Conservation (phyloP, 371 early-diverging fungal species). For the Saksenaea vasiformis region DNA sequence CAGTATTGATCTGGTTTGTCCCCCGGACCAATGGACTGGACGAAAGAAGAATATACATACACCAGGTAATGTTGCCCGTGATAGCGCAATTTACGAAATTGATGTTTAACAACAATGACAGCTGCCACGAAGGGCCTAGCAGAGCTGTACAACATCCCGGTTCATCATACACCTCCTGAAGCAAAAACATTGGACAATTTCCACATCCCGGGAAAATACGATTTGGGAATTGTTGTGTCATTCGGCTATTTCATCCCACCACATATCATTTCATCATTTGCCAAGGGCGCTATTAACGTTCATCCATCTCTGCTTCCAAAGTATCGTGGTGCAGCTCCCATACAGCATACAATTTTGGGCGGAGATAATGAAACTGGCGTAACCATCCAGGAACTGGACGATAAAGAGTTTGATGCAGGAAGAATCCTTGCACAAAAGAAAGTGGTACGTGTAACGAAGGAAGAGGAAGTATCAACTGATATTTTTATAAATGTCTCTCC, state of each 20-base stretch:
- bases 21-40: slow-evolving; percentile 57
- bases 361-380: slow-evolving; percentile 82
- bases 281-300: slow-evolving; percentile 78
- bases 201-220: slow-evolving; percentile 43
- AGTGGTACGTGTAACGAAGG: slow-evolving; percentile 30
- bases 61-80: slow-evolving; percentile 30
- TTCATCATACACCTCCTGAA: slow-evolving; percentile 31
- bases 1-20: slow-evolving; percentile 71
- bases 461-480: neutral
- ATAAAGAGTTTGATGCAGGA: slow-evolving; percentile 83
- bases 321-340: slow-evolving; percentile 92
- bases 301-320: slow-evolving; percentile 89
- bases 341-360: slow-evolving; percentile 85
- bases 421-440: slow-evolving; percentile 72
- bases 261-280: slow-evolving; percentile 66
- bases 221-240: slow-evolving; percentile 91
- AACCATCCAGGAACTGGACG: slow-evolving; percentile 84
- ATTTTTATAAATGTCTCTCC: neutral
- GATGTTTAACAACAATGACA: slow-evolving; percentile 3
- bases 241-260: slow-evolving; percentile 91
- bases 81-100: neutral
- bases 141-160: slow-evolving; percentile 31
- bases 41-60: slow-evolving; percentile 41
- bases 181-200: slow-evolving; percentile 32
- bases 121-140: slow-evolving; percentile 45